Evolutionary conservation across 1,284 basidiomycete genomes (phyloP).

Genomic region (Cutaneotrichosporon sp.): DNA sequence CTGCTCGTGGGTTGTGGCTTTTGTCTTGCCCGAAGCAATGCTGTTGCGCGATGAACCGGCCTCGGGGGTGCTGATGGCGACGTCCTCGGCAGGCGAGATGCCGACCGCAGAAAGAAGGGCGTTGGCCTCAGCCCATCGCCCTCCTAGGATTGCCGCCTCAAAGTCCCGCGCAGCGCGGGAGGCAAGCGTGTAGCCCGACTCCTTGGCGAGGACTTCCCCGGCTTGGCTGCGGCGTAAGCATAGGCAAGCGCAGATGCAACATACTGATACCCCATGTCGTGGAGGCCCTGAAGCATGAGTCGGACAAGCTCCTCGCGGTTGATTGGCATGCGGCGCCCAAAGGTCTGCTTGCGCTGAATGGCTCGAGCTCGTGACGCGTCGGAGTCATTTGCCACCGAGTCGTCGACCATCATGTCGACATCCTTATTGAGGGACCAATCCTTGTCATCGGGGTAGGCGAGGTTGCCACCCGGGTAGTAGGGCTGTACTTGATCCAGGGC

Average conservation of each 20-base stretch:
- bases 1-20: constrained; percentile 28
- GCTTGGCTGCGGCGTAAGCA: constrained; percentile 64
- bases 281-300: constrained; percentile 83
- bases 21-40: constrained; percentile 34
- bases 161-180: constrained; percentile 76
- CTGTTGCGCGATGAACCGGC: constrained; percentile 33
- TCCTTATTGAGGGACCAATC: constrained; percentile 33
- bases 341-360: constrained; percentile 17
- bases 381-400: constrained; percentile 1
- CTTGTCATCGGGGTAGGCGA: constrained; percentile 49
- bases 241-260: constrained; percentile 49
- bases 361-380: neutral
- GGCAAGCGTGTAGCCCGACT: constrained; percentile 90
- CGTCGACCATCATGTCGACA: constrained; percentile 2
- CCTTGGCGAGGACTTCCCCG: constrained; percentile 81
- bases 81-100: constrained; percentile 51
- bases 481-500: constrained; percentile 15
- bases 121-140: constrained; percentile 81
- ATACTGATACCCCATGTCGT: constrained; percentile 90
- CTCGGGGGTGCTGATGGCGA: constrained; percentile 5
- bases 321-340: constrained; percentile 55
- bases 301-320: constrained; percentile 90
- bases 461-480: constrained; percentile 22
- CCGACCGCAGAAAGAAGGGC: constrained; percentile 68
- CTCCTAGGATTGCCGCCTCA: constrained; percentile 76